A percentile compares a stretch with the other conserved stretches of the same genome.
Conservation (phyloP, 257 asterid species). For the Solanum microdontum region DNA sequence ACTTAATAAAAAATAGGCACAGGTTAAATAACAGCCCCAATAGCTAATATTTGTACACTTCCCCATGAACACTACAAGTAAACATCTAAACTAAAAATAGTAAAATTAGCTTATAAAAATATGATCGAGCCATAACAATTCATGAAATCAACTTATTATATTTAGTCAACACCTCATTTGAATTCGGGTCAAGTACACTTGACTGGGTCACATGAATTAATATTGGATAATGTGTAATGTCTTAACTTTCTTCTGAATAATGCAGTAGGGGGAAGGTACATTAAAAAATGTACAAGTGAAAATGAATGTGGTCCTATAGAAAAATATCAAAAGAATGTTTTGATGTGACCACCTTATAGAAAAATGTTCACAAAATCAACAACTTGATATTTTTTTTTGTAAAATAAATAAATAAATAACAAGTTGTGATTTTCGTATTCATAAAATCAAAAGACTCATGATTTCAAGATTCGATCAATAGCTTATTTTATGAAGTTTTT, state of each 20-base stretch:
- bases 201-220: neutral
- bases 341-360: neutral
- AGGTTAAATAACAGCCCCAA: accelerated
- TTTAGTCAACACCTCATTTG: neutral
- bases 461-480: neutral
- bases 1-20: neutral
- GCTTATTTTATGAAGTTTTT: neutral
- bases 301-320: neutral
- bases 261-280: neutral
- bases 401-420: neutral
- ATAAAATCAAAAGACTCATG: neutral
- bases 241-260: neutral
- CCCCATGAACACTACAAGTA: neutral
- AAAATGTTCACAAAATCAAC: neutral
- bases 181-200: neutral
- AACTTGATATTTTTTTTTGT: neutral
- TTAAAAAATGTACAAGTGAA: neutral
- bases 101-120: neutral
- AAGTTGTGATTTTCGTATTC: neutral
- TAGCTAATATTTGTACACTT: neutral
- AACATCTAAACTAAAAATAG: neutral
- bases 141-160: neutral
- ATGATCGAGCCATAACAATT: neutral
- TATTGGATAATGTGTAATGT: neutral
- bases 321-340: neutral